phyloP scores from a whole-genome alignment of 768 basidiomycete genomes.

The Boletus insuetus region DNA sequence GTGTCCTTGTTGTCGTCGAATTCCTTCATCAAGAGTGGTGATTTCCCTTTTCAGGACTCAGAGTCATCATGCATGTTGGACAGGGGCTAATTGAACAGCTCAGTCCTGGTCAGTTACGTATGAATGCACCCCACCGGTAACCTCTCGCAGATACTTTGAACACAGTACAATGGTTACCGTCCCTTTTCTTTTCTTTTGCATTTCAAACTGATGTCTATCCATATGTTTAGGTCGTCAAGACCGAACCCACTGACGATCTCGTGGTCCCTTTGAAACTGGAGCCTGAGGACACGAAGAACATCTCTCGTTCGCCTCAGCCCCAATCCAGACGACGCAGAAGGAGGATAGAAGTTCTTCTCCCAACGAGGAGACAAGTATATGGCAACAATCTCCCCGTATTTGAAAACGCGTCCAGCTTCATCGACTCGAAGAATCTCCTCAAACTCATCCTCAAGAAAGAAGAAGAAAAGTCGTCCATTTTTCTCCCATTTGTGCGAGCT shows the following conservation, averaged over 20 bases:
- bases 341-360: constrained; percentile 9
- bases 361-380: constrained; percentile 8
- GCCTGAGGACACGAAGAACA: neutral
- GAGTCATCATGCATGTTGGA: too few relatives aligned
- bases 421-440: constrained; percentile 5
- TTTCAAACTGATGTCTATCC: neutral
- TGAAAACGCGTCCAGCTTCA: constrained; percentile 8
- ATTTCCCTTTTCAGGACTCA: too few relatives aligned
- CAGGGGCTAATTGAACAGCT: too few relatives aligned
- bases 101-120: constrained; percentile 1
- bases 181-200: neutral
- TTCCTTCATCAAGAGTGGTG: constrained; percentile 2
- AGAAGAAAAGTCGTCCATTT: neutral
- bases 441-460: constrained; percentile 10
- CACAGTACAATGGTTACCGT: neutral
- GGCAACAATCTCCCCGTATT: constrained; percentile 3
- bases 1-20: constrained; percentile 6
- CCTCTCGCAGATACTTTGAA: neutral
- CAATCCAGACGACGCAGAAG: neutral
- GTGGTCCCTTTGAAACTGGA: neutral
- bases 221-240: constrained; percentile 5
- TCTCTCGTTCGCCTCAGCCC: neutral
- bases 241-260: constrained; percentile 4
- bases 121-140: neutral
- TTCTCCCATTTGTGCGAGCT: neutral